Evolutionary conservation across 805 yeast genomes (phyloP).

Genomic region (Ogataea minuta): DNA sequence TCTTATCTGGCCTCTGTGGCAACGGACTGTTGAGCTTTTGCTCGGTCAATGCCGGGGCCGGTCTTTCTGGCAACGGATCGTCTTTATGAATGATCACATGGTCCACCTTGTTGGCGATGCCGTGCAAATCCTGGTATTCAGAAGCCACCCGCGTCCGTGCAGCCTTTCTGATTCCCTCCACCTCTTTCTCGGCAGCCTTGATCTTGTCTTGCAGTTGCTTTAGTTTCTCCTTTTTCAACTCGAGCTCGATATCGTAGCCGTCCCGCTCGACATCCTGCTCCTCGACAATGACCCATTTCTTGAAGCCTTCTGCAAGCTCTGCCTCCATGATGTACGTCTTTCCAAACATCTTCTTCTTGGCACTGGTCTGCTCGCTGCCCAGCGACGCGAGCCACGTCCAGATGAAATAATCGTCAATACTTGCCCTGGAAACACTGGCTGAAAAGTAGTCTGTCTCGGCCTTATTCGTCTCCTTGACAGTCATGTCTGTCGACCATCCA

Average conservation of each 20-base stretch:
- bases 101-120: constrained; percentile 18
- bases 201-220: constrained; percentile 30
- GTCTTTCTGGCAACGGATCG: constrained; percentile 2
- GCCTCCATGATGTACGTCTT: constrained; percentile 80
- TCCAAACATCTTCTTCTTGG: constrained; percentile 70
- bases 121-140: constrained; percentile 10
- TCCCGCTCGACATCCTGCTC: constrained; percentile 52
- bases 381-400: constrained; percentile 89
- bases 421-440: constrained; percentile 55
- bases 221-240: constrained; percentile 33
- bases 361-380: constrained; percentile 67
- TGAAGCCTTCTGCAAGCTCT: constrained; percentile 68
- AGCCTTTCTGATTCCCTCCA: constrained; percentile 19
- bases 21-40: constrained; percentile 1
- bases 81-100: constrained; percentile 16
- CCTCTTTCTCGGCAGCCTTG: constrained; percentile 28
- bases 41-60: not conserved
- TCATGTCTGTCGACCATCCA: constrained; percentile 38
- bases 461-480: constrained; percentile 22
- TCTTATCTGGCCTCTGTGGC: constrained; percentile 6
- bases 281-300: constrained; percentile 75
- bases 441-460: constrained; percentile 35
- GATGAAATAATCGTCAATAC: constrained; percentile 82
- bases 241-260: constrained; percentile 36
- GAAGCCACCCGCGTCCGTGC: constrained; percentile 16